These are phyloP conservation scores for Pseudopithomyces chartarum DNA, from an alignment of 2,329 filamentous ascomycete species.

Conservation along the genomic window DNA sequence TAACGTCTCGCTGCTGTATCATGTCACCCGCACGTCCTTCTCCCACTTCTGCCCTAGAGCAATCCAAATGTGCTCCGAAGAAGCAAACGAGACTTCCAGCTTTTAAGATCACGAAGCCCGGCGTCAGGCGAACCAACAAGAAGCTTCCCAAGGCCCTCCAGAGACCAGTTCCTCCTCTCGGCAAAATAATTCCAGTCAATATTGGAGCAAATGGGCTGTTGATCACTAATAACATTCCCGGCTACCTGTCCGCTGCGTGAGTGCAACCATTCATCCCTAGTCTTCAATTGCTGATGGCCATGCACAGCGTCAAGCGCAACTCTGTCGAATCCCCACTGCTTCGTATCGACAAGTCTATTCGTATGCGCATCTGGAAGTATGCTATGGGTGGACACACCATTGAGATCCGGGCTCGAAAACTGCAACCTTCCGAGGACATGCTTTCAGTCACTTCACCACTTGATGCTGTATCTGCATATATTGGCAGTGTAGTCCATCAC, in stretches of 20 bases:
- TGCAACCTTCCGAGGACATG: neutral
- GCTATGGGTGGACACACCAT: conserved; percentile 14
- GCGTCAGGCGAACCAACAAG: conserved; percentile 1
- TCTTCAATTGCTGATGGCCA: neutral
- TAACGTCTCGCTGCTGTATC: neutral
- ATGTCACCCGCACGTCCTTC: neutral
- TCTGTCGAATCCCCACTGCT: conserved; percentile 15
- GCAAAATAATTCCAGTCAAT: neutral
- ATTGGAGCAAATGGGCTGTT: neutral
- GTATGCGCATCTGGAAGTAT: conserved; percentile 18
- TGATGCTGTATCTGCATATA: neutral
- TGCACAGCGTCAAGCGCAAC: conserved; percentile 7
- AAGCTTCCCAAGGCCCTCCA: neutral
- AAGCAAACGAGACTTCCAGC: neutral
- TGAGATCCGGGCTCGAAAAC: conserved; percentile 1
- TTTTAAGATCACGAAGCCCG: conserved; percentile 7
- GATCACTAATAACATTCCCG: neutral
- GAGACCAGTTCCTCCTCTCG: neutral
- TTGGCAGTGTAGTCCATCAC: neutral
- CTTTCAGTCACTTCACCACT: neutral
- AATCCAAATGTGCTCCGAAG: neutral
- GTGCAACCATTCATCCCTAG: neutral
- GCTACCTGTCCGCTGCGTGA: neutral
- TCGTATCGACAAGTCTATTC: conserved; percentile 11
- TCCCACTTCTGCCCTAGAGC: neutral